These are phyloP conservation scores for Salvia sclarea DNA, from an alignment of 305 asterid genomes.

Conservation along the genomic window DNA sequence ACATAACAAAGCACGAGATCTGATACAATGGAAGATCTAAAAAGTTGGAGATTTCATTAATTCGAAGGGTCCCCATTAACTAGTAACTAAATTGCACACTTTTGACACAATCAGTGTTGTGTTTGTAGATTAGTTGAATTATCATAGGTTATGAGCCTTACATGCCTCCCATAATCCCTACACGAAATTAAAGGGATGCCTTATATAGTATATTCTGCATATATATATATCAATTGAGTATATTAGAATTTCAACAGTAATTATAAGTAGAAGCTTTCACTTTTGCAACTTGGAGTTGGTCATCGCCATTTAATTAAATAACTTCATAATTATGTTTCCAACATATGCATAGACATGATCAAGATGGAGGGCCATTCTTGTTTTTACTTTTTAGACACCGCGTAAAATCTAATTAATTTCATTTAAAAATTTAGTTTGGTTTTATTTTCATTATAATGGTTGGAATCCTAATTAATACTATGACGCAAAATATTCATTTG, in stretches of 20 bases:
- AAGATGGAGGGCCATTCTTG: slow-evolving; percentile 27
- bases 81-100: not conserved
- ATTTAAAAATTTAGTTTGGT: too few species aligned
- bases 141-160: not conserved
- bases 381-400: too few species aligned
- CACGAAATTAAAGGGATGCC: not conserved
- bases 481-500: too few species aligned
- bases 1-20: not conserved
- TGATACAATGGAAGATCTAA: not conserved
- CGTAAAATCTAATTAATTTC: too few species aligned
- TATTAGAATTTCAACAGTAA: slow-evolving; percentile 1
- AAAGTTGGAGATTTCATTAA: not conserved
- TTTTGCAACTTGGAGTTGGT: slow-evolving; percentile 26
- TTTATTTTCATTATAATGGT: too few species aligned
- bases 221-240: too few species aligned
- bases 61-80: not conserved
- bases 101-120: not conserved
- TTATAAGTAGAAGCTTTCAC: slow-evolving; percentile 35
- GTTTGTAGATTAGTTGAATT: slow-evolving; percentile 15
- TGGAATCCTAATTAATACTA: too few species aligned
- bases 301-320: slow-evolving; percentile 3
- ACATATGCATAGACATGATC: not conserved
- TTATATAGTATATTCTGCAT: too few species aligned
- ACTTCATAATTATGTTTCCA: slow-evolving; percentile 29
- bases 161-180: slow-evolving; percentile 25